Percentiles rank a stretch among this genome's conserved stretches.
Conservation (phyloP, 2,329 filamentous ascomycete species). For the Teratosphaeria epicoccoides region DNA sequence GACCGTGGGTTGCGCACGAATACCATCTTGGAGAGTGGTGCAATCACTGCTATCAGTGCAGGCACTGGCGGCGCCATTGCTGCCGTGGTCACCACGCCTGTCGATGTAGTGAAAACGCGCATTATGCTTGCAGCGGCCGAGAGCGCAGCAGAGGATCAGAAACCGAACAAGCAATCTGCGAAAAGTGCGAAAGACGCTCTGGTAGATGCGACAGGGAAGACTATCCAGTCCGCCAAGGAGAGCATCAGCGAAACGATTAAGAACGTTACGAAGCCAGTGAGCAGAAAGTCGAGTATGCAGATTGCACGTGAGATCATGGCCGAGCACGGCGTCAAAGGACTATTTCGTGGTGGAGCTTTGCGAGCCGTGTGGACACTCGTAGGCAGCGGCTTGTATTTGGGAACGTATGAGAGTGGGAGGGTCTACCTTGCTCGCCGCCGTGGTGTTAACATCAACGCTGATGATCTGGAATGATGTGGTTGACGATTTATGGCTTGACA, state of each 20-base stretch:
- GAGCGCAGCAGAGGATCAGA: constrained; percentile 16
- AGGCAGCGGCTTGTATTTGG: constrained; percentile 73
- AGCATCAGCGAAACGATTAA: constrained; percentile 20
- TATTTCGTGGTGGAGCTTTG: constrained; percentile 67
- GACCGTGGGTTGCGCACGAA: constrained; percentile 27
- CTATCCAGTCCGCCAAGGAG: constrained; percentile 22
- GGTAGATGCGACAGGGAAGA: constrained; percentile 33
- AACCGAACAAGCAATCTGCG: constrained; percentile 3
- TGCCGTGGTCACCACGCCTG: constrained; percentile 73
- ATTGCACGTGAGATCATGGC: constrained; percentile 56
- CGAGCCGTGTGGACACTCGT: constrained; percentile 71
- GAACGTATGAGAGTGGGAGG: constrained; percentile 73
- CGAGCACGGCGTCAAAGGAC: constrained; percentile 58
- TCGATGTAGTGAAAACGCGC: constrained; percentile 81
- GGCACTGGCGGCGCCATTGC: constrained; percentile 63
- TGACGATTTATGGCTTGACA: neutral
- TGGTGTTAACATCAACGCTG: constrained; percentile 30
- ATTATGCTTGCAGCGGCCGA: constrained; percentile 64
- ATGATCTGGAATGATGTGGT: constrained; percentile 13
- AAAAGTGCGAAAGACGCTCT: constrained; percentile 18
- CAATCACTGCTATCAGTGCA: constrained; percentile 63
- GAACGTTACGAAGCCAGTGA: constrained; percentile 23
- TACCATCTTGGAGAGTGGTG: constrained; percentile 53
- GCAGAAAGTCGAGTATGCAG: constrained; percentile 37
- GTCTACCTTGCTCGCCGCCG: constrained; percentile 36